These are phyloP conservation scores for Fragilaria crotonensis DNA, from an alignment of 108 stramenopile genomes.

Conservation along the genomic window DNA sequence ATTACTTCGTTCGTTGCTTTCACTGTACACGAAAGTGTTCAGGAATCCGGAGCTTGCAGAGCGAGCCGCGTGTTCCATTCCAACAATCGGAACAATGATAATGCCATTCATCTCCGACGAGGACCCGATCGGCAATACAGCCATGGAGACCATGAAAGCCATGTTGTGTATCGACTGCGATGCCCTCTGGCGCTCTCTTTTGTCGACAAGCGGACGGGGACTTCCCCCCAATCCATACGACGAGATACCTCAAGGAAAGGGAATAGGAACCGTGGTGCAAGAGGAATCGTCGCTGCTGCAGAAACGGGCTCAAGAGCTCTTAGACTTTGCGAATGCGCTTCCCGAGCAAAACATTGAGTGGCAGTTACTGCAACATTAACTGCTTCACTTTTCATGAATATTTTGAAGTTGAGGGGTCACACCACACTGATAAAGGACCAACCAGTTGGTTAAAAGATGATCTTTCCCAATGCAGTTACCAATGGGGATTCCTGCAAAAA, in stretches of 20 bases:
- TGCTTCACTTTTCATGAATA: not conserved
- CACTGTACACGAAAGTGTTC: not conserved
- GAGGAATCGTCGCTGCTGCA: not conserved
- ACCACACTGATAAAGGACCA: not conserved
- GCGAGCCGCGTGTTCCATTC: slow-evolving; percentile 14
- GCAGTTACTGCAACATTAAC: not conserved
- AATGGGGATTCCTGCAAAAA: no score
- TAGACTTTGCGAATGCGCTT: slow-evolving; percentile 18
- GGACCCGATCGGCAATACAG: slow-evolving; percentile 16
- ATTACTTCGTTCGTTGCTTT: not conserved
- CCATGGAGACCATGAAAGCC: slow-evolving; percentile 22
- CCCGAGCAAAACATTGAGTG: slow-evolving; percentile 19
- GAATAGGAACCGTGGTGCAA: not conserved
- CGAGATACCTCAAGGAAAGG: not conserved
- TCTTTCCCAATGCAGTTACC: no score
- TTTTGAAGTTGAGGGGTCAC: not conserved
- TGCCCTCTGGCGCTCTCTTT: slow-evolving; percentile 26
- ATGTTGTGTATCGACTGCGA: slow-evolving; percentile 31
- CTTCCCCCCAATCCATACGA: slow-evolving; percentile 20
- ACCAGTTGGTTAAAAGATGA: not conserved
- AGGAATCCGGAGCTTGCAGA: not conserved
- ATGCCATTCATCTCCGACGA: slow-evolving; percentile 22
- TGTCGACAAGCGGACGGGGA: slow-evolving; percentile 14
- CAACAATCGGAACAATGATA: slow-evolving; percentile 27
- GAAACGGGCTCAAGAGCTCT: slow-evolving; percentile 12